These are phyloP conservation scores for Leccinum insigne DNA, from an alignment of 1,284 basidiomycete species.

Conservation along the genomic window DNA sequence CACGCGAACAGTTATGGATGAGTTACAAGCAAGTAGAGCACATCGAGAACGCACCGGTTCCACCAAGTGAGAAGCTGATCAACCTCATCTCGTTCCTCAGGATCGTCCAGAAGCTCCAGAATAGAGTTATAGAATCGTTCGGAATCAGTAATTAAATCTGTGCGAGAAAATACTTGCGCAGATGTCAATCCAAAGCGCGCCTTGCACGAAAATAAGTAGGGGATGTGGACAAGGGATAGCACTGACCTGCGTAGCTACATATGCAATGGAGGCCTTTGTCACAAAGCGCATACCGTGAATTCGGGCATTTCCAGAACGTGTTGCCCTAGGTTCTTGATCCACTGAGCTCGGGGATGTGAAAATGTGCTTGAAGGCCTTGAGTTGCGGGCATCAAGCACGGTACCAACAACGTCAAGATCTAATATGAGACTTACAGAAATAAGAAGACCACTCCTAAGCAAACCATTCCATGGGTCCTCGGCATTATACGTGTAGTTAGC, in stretches of 20 bases:
- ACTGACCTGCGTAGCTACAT: not conserved
- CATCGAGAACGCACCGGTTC: not conserved
- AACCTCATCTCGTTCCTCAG: not conserved
- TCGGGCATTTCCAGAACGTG: too few relatives aligned
- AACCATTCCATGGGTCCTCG: too few relatives aligned
- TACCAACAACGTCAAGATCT: too few relatives aligned
- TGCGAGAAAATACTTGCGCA: not conserved
- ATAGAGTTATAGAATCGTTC: not conserved
- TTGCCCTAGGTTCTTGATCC: too few relatives aligned
- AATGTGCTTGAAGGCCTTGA: too few relatives aligned
- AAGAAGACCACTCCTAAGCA: too few relatives aligned
- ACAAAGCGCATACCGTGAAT: too few relatives aligned
- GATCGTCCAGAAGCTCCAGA: not conserved
- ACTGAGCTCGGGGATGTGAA: too few relatives aligned
- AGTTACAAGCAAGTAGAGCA: not conserved
- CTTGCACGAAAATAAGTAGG: not conserved
- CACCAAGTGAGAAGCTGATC: not conserved
- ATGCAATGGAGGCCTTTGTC: too few relatives aligned
- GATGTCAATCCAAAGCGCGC: not conserved
- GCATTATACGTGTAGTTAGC: too few relatives aligned
- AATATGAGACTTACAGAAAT: too few relatives aligned
- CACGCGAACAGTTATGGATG: not conserved
- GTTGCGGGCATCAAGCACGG: too few relatives aligned
- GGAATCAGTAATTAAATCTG: not conserved
- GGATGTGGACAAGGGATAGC: not conserved